phyloP scores from a whole-genome alignment of 2,329 filamentous ascomycete genomes.

The Rutstroemia sp. region DNA sequence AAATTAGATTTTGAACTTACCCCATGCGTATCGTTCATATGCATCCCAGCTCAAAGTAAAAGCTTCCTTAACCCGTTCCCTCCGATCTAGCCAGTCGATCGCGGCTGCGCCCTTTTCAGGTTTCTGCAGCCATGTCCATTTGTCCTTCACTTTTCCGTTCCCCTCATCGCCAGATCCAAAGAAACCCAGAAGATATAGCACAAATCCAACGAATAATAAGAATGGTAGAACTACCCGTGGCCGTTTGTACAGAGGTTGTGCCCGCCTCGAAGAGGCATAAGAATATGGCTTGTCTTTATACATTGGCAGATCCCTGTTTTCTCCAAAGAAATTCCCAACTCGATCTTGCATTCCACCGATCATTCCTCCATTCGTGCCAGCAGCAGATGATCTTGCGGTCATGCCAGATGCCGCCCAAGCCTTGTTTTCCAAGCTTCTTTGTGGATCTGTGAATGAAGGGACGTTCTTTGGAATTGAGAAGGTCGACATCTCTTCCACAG shows the following conservation, averaged over 20 bases:
- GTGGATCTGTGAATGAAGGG: conserved; percentile 59
- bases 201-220: conserved; percentile 45
- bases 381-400: conserved; percentile 31
- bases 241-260: conserved; percentile 52
- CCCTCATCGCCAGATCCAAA: conserved; percentile 35
- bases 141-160: conserved; percentile 33
- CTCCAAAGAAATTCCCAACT: conserved; percentile 58
- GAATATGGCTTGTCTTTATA: conserved; percentile 98
- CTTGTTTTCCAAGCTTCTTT: conserved; percentile 57
- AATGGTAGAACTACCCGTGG: conserved; percentile 52
- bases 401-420: conserved; percentile 53
- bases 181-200: conserved; percentile 65
- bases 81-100: conserved; percentile 69
- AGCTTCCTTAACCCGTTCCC: conserved; percentile 77
- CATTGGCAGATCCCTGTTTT: conserved; percentile 65
- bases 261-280: conserved; percentile 53
- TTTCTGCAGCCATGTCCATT: conserved; percentile 51
- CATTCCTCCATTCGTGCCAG: conserved; percentile 30
- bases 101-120: conserved; percentile 37
- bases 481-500: conserved; percentile 44
- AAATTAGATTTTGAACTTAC: conserved; percentile 37
- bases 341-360: conserved; percentile 51
- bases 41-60: conserved; percentile 90
- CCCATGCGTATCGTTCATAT: conserved; percentile 92
- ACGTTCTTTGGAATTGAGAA: conserved; percentile 63